Conservation (phyloP, 1,139 yeast genomes). For the Saccharomycopsis hybrid region DNA sequence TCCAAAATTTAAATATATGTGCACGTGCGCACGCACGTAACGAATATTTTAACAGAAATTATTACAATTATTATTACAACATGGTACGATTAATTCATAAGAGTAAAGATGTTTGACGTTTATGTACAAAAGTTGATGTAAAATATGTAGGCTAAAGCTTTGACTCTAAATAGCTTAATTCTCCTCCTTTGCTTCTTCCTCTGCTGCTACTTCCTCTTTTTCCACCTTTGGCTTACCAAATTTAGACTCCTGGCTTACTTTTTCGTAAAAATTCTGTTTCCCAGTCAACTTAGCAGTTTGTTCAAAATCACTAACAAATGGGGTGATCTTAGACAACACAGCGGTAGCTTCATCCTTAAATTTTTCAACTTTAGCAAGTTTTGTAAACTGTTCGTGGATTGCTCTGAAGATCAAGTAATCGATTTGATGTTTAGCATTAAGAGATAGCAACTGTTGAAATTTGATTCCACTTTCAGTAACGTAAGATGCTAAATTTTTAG, state of each 20-base stretch:
- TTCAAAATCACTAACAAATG: constrained; percentile 26
- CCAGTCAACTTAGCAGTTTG: constrained; percentile 24
- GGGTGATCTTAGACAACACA: constrained; percentile 11
- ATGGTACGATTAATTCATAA: too few species aligned
- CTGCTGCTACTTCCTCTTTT: constrained; percentile 2
- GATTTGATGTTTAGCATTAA: constrained; percentile 7
- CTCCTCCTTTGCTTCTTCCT: constrained; percentile 3
- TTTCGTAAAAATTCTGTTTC: constrained; percentile 21
- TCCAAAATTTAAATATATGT: too few species aligned
- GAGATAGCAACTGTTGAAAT: too few species aligned
- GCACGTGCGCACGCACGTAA: too few species aligned
- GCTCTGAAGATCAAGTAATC: constrained; percentile 13
- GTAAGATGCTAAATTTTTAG: neutral
- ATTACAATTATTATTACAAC: too few species aligned
- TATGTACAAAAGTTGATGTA: too few species aligned
- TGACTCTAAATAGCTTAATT: too few species aligned
- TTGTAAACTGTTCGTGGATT: constrained; percentile 10
- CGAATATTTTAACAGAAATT: too few species aligned
- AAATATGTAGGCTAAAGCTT: too few species aligned
- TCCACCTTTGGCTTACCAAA: constrained; percentile 12
- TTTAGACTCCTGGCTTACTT: constrained; percentile 2
- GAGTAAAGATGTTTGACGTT: too few species aligned
- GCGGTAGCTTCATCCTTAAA: neutral
- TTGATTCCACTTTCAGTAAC: neutral
- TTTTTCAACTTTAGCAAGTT: constrained; percentile 20